Base-by-base conservation (phyloP, 1,284 basidiomycete species). In the Heterobasidion occidentale region DNA sequence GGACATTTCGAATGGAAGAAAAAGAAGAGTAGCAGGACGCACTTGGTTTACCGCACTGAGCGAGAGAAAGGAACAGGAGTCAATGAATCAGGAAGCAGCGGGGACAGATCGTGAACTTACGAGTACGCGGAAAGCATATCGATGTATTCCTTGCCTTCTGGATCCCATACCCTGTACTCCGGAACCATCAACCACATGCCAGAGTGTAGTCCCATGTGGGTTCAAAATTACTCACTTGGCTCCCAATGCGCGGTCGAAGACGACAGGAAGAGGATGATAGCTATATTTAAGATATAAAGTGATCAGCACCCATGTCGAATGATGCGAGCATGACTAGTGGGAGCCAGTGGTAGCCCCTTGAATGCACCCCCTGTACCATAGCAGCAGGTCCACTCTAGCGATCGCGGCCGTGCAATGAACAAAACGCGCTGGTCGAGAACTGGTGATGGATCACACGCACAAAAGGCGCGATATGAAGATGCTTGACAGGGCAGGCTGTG, bases 101-200 rank as follows among this genome's bases (percentile, higher is more conserved):
- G 45, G 36, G 6, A 57, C 17, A 51, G 20, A 46, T 34, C 49
- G 50, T 20, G 42, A 19, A 80, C 92, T 75, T 73, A 95, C 86
- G 91, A 94, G 76, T 99, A 99, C 19, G 97, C 96, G 51, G 93
- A 92, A 42, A 99, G 80, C 92, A 98, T 98, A 68, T 95, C 92
- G 60, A 94, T 92, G 71, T 94, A 95, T 68, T 93, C 90, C 54
- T 81, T 85, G 60, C 93, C 94, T 77, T 98, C 94, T 12, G 92
- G 93, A 70, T 98, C 94, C 92, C 94, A 97, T 66, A 97, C 94
- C 70, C 90, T 92, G 64, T 52, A 52, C 63, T 61, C 44, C 57
- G 60, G 60, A 55, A 61, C 59, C 56, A 58, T 58, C 50, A 62
- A 66, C 54, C 61, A 55, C 46, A 54, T 54, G 51, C 35, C 9